phyloP scores from a whole-genome alignment of 768 basidiomycete genomes.

The Phylloporus sp. region DNA sequence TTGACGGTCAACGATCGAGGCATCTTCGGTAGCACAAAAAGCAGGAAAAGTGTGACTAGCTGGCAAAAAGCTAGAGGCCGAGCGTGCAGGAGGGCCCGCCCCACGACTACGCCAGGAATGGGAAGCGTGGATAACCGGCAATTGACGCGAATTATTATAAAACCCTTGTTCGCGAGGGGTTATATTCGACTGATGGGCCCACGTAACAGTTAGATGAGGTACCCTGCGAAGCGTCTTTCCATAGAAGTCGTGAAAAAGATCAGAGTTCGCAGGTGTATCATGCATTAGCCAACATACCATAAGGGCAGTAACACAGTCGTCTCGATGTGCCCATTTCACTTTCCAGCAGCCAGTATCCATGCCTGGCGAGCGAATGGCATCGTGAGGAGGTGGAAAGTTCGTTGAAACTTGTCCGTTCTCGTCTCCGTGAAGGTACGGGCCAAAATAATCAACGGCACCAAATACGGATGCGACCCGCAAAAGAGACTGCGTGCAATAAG shows the following conservation, averaged over 20 bases:
- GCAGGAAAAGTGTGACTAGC: slow-evolving; percentile 14
- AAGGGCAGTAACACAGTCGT: slow-evolving; percentile 70
- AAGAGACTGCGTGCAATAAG: slow-evolving; percentile 40
- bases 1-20: background rate
- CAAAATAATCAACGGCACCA: slow-evolving; percentile 60
- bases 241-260: background rate
- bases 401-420: slow-evolving; percentile 17
- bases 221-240: slow-evolving; percentile 65
- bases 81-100: slow-evolving; percentile 3
- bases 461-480: slow-evolving; percentile 53
- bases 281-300: slow-evolving; percentile 43
- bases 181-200: slow-evolving; percentile 62
- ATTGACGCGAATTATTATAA: slow-evolving; percentile 10
- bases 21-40: slow-evolving; percentile 4
- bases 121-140: slow-evolving; percentile 2
- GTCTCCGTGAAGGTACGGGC: slow-evolving; percentile 22
- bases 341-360: slow-evolving; percentile 71
- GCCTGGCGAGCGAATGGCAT: slow-evolving; percentile 45
- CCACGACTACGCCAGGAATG: slow-evolving; percentile 21
- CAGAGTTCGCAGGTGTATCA: background rate
- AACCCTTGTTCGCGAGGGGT: slow-evolving; percentile 14
- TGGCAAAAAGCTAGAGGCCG: slow-evolving; percentile 14
- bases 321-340: slow-evolving; percentile 74
- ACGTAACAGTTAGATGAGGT: slow-evolving; percentile 71
- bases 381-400: slow-evolving; percentile 48